These are phyloP conservation scores for Lanmaoa rubissima DNA, from an alignment of 768 basidiomycete genomes.

Conservation along the genomic window DNA sequence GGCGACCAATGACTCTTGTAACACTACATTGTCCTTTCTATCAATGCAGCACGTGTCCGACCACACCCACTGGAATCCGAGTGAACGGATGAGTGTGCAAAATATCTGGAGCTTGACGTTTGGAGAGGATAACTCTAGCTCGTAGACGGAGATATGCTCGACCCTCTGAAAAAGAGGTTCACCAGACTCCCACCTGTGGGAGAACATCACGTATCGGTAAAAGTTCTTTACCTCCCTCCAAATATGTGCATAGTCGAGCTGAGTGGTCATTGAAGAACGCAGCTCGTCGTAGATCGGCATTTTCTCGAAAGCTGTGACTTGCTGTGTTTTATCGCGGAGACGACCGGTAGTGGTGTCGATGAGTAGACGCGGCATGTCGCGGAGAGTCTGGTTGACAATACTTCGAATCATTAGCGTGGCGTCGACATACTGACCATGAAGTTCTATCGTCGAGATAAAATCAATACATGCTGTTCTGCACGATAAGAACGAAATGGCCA, in stretches of 20 bases:
- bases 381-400: not conserved
- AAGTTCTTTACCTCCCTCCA: not conserved
- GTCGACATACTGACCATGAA: not conserved
- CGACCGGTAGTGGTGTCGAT: constrained; percentile 5
- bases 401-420: not conserved
- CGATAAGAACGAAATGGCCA: not conserved
- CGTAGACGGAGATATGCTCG: too few relatives aligned
- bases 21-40: too few relatives aligned
- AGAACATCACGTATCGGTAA: constrained; percentile 7
- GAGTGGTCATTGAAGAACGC: not conserved
- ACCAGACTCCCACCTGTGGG: not conserved
- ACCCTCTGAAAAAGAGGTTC: not conserved
- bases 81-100: too few relatives aligned
- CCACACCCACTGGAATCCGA: too few relatives aligned
- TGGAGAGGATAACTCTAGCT: too few relatives aligned
- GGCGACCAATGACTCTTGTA: too few relatives aligned
- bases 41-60: too few relatives aligned
- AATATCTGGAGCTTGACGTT: too few relatives aligned
- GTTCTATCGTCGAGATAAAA: not conserved
- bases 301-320: constrained; percentile 2
- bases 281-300: constrained; percentile 3
- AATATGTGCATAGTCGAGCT: not conserved
- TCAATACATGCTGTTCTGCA: not conserved
- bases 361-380: constrained; percentile 1
- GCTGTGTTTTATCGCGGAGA: not conserved